A percentile compares a stretch with the other conserved stretches of the same genome.
phyloP scores from a whole-genome alignment of 306 rosid species.

The Sphenostylis stenocarpa region DNA sequence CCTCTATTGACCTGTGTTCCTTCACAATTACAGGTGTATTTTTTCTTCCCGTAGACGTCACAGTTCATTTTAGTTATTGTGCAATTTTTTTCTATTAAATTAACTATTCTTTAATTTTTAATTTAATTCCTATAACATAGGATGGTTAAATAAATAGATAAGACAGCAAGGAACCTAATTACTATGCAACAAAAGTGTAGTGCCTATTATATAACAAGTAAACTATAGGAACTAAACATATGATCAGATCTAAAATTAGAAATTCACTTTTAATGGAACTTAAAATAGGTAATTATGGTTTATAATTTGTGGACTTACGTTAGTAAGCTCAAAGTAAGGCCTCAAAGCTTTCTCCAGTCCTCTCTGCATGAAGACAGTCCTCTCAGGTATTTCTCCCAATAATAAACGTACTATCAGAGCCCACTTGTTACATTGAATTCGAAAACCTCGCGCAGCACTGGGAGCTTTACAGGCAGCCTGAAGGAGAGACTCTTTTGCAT shows the following conservation, averaged over 20 bases:
- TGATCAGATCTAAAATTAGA: background rate
- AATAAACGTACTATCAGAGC: constrained; percentile 76
- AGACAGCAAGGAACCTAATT: background rate
- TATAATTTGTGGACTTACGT: constrained; percentile 51
- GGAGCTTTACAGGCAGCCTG: constrained; percentile 93
- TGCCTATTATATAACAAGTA: background rate
- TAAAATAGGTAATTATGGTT: background rate
- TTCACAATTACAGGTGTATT: too few relatives aligned
- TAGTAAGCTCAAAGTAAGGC: constrained; percentile 87
- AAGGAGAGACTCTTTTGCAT: constrained; percentile 85
- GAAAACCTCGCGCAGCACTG: constrained; percentile 72
- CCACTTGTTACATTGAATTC: constrained; percentile 89
- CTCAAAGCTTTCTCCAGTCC: constrained; percentile 78
- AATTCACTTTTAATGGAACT: background rate
- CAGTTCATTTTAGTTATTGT: background rate
- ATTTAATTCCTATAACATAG: background rate
- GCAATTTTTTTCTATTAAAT: background rate
- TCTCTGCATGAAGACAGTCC: constrained; percentile 86
- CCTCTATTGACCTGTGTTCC: background rate
- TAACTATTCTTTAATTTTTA: background rate
- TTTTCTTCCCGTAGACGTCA: background rate
- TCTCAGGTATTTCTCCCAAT: constrained; percentile 89
- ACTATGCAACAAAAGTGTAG: background rate
- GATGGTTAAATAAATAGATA: background rate
- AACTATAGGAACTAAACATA: background rate